Base-by-base conservation (phyloP, 768 basidiomycete genomes). In the Hortiboletus campestris region DNA sequence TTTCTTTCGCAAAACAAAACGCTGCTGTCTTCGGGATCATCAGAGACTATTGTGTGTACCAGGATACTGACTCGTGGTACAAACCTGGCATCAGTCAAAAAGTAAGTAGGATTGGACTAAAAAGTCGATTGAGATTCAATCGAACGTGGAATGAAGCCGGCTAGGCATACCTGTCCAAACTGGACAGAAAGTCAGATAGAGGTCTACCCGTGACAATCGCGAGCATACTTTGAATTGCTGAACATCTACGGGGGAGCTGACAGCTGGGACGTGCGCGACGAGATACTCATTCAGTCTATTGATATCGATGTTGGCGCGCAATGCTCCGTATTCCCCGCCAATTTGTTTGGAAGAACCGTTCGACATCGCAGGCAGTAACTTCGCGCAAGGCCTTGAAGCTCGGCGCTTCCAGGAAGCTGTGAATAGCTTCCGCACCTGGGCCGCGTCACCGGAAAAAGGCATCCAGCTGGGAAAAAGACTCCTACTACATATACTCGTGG, bases 91-190 rank as follows among this genome's bases (percentile, higher is more conserved):
- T 92, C 91, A 6, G 84, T 90, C 46, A 99, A 72, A 74, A 98
- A 90, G 71, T 98, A 99, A 0, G 96, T 98, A 0, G 96, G 96
- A 67, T 99, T 99, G 9, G 93, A 94, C 91, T 94, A 69, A 6
- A 48, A 42, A 13, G 4, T 40, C 31, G 45, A 35, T n/a, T 31
- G 28, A 47, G n/a, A 25, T 53, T 61, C 41, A 53, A 16, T 44
- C 19, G 32, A 44, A 50, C 25, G 39, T 49, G 36, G 34, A 28
- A 20, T n/a, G 35, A 19, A 46, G 51, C 20, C 20, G 16, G 47
- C 41, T 31, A 17, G 47, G 54, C 77, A 65, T 71, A 92, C 93
- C 84, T 94, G 93, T 43, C 91, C 93, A 73, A 90, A 94, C 91
- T 94, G 58, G 6, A 54, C 22, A 25, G n/a, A 22, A 22, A 43